Conservation (phyloP, 2,329 filamentous ascomycete species). For the Cadophora malorum region DNA sequence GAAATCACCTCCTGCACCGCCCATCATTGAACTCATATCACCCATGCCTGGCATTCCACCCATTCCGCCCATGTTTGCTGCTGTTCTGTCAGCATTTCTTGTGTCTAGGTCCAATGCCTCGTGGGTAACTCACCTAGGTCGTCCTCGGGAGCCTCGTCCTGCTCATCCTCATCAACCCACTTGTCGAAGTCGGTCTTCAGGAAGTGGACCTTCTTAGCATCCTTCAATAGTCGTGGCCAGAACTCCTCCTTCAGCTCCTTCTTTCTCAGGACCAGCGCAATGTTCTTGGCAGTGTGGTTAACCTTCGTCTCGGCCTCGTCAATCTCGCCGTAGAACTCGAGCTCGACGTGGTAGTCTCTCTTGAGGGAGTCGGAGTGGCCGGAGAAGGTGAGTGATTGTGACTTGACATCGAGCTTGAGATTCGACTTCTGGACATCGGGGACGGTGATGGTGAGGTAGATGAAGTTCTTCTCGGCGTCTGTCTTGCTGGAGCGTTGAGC, state of each 20-base stretch:
- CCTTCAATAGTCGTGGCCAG: slow-evolving; percentile 96
- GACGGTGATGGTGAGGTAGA: slow-evolving; percentile 91
- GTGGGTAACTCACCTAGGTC: slow-evolving; percentile 68
- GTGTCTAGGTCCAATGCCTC: slow-evolving; percentile 3
- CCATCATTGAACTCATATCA: slow-evolving; percentile 47
- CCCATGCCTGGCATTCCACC: slow-evolving; percentile 54
- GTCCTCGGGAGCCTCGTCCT: slow-evolving; percentile 86
- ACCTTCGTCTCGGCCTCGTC: slow-evolving; percentile 83
- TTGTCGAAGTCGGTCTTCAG: slow-evolving; percentile 99
- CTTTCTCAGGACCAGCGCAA: slow-evolving; percentile 93
- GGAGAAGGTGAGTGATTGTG: slow-evolving; percentile 78
- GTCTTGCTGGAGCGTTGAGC: slow-evolving; percentile 88
- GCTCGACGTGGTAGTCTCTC: slow-evolving; percentile 81
- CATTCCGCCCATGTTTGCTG: slow-evolving; percentile 66
- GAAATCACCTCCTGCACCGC: slow-evolving; percentile 68
- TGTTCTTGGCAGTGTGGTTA: slow-evolving; percentile 85
- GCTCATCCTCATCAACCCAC: slow-evolving; percentile 69
- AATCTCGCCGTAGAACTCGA: slow-evolving; percentile 91
- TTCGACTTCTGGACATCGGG: slow-evolving; percentile 80
- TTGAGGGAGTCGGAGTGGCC: slow-evolving; percentile 86
- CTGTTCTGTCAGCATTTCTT: slow-evolving; percentile 26
- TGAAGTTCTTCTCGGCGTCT: slow-evolving; percentile 87
- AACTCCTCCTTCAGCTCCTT: slow-evolving; percentile 94
- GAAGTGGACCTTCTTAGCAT: slow-evolving; percentile 88
- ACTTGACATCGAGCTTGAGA: slow-evolving; percentile 83